Evolutionary conservation across 1,284 basidiomycete species (phyloP), one percentile per base, ranked within the genome.

Genomic region (Mixia osmundae): DNA sequence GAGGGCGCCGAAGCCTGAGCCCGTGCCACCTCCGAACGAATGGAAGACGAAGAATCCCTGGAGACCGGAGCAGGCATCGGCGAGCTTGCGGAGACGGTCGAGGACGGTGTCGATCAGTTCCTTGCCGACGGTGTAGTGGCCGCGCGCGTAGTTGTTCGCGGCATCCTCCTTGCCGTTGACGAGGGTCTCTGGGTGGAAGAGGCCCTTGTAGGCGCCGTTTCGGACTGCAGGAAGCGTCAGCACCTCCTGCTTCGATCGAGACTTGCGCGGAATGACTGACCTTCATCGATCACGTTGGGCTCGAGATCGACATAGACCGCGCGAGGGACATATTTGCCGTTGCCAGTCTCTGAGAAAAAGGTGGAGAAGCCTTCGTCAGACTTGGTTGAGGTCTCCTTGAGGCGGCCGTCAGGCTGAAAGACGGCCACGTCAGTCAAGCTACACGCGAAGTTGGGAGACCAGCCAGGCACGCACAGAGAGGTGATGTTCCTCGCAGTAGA

Each of bases 1-100:
- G 50, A 97, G 75, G 37, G 91, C 87, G 56, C 91, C 91, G 59
- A 99, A 95, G 52, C 91, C 91, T 45, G 91, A 97, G 54, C 91
- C 91, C 50, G 89, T 97, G 60, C 91, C 91, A 59, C 91, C 91
- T 56, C 91, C 91, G 55, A 95, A 94, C 30, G 91, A 97, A 66
- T 97, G 91, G 72, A 97, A 97, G 55, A 97, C 83, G 58, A 99
- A 97, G 71, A 97, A 97, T 50, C 91, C 89, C 42, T 44, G 91
- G 30, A 97, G 74, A 57, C 91, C 91, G 30, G 75, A 74, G 66
- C 87, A 94, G 64, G 89, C 91, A 62, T 97, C 91, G 40, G 89
- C 82, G 46, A 97, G 72, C 51, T 82, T 76, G 55, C 91, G 79
- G 47, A 95, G 65, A 58, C 77, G 85, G 63, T 97, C 91, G 70